These are phyloP conservation scores for Flaveria brownii DNA, from an alignment of 129 eudicot genomes.

Conservation along the genomic window DNA sequence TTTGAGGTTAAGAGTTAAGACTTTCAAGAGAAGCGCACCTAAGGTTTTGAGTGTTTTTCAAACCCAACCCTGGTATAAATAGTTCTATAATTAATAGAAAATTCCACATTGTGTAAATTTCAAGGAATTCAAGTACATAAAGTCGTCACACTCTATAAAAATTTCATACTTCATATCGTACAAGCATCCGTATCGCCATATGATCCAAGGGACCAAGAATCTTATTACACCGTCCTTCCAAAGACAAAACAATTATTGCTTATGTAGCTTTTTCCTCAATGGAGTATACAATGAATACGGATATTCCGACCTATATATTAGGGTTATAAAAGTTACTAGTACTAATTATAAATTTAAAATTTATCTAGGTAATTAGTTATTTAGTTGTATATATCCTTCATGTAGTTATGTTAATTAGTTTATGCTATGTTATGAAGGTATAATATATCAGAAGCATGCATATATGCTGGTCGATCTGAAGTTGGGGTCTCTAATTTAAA, in stretches of 20 bases:
- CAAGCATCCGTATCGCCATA: neutral
- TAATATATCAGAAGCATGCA: too few relatives aligned
- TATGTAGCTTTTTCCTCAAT: neutral
- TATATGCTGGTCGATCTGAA: too few relatives aligned
- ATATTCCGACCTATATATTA: too few relatives aligned
- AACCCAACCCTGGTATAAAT: constrained; percentile 20
- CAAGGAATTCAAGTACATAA: constrained; percentile 6
- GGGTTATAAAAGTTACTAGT: too few relatives aligned
- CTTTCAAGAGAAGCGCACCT: neutral
- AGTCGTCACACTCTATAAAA: neutral
- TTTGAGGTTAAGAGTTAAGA: neutral
- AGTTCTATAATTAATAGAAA: neutral
- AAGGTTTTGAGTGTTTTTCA: constrained; percentile 4
- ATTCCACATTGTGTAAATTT: neutral
- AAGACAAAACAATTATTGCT: neutral
- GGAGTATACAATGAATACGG: too few relatives aligned
- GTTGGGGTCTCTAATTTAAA: too few relatives aligned
- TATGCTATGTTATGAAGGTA: too few relatives aligned
- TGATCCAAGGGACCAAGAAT: constrained; percentile 20
- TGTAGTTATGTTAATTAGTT: too few relatives aligned
- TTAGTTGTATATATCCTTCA: too few relatives aligned
- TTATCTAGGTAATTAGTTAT: too few relatives aligned
- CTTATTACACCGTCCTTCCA: neutral
- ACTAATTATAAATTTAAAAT: too few relatives aligned
- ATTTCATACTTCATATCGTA: neutral